phyloP scores from a whole-genome alignment of 305 asterid species.

The Fraxinus platypoda region DNA sequence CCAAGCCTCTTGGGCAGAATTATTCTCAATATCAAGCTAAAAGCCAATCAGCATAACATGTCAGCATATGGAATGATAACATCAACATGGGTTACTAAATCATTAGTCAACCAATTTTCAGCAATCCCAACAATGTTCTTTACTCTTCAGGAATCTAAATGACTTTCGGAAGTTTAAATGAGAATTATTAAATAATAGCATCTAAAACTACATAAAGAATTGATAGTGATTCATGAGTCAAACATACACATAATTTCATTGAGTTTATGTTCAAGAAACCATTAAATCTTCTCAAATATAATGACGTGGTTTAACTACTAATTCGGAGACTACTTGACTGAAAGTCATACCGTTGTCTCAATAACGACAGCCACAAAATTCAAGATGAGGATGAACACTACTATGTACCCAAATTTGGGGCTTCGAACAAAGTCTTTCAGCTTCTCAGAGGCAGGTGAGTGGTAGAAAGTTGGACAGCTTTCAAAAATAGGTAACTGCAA shows the following conservation, averaged over 20 bases:
- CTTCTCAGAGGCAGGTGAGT: constrained; percentile 61
- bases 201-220: not conserved
- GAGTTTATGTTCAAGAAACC: not conserved
- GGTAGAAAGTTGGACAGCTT: constrained; percentile 68
- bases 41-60: constrained; percentile 23
- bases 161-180: not conserved
- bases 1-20: constrained; percentile 76
- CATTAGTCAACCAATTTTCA: constrained; percentile 12
- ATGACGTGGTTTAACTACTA: constrained; percentile 14
- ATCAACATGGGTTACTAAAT: not conserved
- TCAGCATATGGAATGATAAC: constrained; percentile 18
- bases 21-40: constrained; percentile 90
- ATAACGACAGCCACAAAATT: constrained; percentile 79
- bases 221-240: not conserved
- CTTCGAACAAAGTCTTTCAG: constrained; percentile 68
- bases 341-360: constrained; percentile 78
- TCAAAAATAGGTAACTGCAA: constrained; percentile 76
- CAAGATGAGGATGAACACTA: constrained; percentile 64
- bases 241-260: not conserved
- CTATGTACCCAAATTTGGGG: constrained; percentile 59
- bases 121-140: not conserved
- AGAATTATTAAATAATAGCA: not conserved
- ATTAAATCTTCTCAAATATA: constrained; percentile 9
- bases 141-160: not conserved
- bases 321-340: constrained; percentile 12